phyloP scores from a whole-genome alignment of 2,329 filamentous ascomycete species.

The Parasarocladium wereldwijsianum region DNA sequence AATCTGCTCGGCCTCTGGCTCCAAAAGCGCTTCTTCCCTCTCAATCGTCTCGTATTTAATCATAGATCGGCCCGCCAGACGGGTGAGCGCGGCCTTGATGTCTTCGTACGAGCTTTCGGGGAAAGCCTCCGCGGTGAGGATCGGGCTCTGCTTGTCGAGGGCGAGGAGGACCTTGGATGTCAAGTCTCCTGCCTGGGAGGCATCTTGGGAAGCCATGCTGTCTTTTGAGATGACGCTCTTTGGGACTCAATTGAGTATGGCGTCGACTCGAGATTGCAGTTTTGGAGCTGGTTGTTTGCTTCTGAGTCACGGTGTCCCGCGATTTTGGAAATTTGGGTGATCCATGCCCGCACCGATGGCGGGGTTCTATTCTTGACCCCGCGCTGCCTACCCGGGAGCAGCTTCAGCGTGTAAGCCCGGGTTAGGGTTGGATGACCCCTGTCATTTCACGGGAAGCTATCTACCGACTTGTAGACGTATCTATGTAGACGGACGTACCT shows the following conservation, averaged over 20 bases:
- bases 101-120: conserved; percentile 48
- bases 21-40: conserved; percentile 60
- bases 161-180: conserved; percentile 49
- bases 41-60: conserved; percentile 74
- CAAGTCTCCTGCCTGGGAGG: conserved; percentile 36
- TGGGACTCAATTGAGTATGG: too few species aligned
- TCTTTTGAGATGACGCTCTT: too few species aligned
- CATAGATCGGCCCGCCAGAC: conserved; percentile 74
- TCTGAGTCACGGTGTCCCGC: conserved; percentile 5
- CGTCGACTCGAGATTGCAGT: neutral
- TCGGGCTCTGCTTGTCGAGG: conserved; percentile 46
- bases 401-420: too few species aligned
- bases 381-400: too few species aligned
- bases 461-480: too few species aligned
- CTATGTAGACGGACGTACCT: too few species aligned
- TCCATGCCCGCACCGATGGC: conserved; percentile 5
- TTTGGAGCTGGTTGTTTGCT: neutral
- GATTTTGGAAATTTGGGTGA: conserved; percentile 4
- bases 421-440: too few species aligned
- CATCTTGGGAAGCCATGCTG: conserved; percentile 27
- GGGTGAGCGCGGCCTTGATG: conserved; percentile 79
- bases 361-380: neutral
- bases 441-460: too few species aligned
- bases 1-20: conserved; percentile 59
- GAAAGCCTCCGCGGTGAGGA: conserved; percentile 58